Evolutionary conservation across 495 filamentous ascomycete species (phyloP), one percentile per base, ranked within the genome.

Genomic region (Astrocystis sublimbata): DNA sequence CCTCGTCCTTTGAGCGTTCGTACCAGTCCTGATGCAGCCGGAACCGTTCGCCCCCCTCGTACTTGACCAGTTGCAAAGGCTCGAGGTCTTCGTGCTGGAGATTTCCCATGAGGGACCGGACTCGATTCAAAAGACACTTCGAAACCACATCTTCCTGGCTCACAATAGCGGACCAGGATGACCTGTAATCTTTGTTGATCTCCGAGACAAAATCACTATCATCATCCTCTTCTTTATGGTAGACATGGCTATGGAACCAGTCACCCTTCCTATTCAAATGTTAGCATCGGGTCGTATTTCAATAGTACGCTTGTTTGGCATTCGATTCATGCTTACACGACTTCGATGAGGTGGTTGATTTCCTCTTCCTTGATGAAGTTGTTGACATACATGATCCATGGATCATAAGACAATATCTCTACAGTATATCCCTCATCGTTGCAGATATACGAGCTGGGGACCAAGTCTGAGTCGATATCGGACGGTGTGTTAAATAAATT

Each of bases 31-130:
- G 79, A 65, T 89, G 86, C 0, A 79, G 79, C 79, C 83, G 84
- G 71, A 88, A 79, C 54, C 79, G 78, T 71, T 89, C 85, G 35
- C 78, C 71, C 63, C 87, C 85, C 52, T 87, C 79, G 68, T 86
- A 88, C 43, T 82, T 80, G 23, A 88, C 82, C 1, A 78, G 72
- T 46, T 75, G 76, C 12, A 84, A 75, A 15, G 86, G 83, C 59
- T 84, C 83, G 66, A 85, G 80, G 26, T 85, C 87, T 62, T 80
- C 75, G 12, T 86, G 83, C 38, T 82, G 73, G 0, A 70, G 63
- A 9, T 78, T 73, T 64, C 86, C 79, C 42, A 81, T 63, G 5
- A 67, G 72, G 62, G 80, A 78, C 24, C 69, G 68, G 21, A 69
- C 67, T 55, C 77, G 77, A 63, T 82, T 78, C 71, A 78, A 83